Evolutionary conservation across 441 rosid genomes (phyloP).

Genomic region (Populus trichocarpa): DNA sequence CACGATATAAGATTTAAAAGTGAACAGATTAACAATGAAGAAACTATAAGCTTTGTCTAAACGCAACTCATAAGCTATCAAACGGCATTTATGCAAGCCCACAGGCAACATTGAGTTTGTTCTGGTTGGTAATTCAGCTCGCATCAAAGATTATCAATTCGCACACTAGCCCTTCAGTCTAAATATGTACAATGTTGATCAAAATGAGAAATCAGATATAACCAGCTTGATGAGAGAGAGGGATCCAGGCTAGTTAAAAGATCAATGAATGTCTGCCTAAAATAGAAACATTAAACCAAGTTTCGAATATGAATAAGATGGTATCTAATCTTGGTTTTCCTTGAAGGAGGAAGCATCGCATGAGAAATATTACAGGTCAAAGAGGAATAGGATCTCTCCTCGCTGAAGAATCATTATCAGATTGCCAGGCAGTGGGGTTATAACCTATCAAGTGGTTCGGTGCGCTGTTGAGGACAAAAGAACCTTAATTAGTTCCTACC

Average conservation of each 20-base stretch:
- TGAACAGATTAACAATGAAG: neutral
- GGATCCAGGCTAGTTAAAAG: neutral
- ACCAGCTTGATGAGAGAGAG: neutral
- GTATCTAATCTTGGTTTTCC: neutral
- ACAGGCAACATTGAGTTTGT: neutral
- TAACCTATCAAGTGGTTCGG: conserved; percentile 4
- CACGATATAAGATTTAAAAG: neutral
- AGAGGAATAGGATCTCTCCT: neutral
- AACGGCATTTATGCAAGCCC: neutral
- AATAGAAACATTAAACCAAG: neutral
- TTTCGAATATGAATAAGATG: neutral
- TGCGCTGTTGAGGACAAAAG: conserved; percentile 1
- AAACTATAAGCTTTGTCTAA: neutral
- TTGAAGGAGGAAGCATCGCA: neutral
- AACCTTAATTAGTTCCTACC: neutral
- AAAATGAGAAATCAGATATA: neutral
- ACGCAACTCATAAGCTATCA: neutral
- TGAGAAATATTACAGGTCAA: neutral
- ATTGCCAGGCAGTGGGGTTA: neutral
- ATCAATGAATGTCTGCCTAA: neutral
- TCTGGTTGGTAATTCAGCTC: neutral
- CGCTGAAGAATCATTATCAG: neutral
- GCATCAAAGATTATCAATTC: neutral
- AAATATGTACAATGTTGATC: neutral
- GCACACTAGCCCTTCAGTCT: neutral